These are phyloP conservation scores for Coemansia sp. DNA, from an alignment of 192 early-diverging fungal species.

Conservation along the genomic window DNA sequence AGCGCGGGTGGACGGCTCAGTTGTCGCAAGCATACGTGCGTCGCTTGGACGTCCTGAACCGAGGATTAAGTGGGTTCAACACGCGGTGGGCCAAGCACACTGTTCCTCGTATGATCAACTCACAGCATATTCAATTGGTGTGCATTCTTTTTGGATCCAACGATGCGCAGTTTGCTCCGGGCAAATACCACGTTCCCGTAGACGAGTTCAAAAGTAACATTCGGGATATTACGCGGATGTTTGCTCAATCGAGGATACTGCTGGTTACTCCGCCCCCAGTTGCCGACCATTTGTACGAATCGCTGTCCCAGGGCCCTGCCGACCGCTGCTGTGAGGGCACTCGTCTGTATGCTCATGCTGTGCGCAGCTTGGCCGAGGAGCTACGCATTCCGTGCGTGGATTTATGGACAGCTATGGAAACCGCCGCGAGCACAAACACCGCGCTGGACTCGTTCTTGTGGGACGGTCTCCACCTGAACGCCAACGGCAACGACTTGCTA, in stretches of 20 bases:
- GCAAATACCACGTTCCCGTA: constrained; percentile 35
- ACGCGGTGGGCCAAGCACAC: constrained; percentile 17
- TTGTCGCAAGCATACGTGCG: constrained; percentile 29
- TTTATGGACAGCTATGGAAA: constrained; percentile 39
- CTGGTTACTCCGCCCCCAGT: constrained; percentile 42
- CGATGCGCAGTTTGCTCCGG: constrained; percentile 24
- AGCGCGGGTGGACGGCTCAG: constrained; percentile 44
- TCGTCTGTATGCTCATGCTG: constrained; percentile 20
- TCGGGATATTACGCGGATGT: constrained; percentile 1
- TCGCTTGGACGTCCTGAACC: constrained; percentile 35
- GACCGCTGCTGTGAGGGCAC: constrained; percentile 13
- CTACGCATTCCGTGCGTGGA: constrained; percentile 28
- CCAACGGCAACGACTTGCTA: constrained; percentile 39
- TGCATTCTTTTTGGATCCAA: constrained; percentile 39
- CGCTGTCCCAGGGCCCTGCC: background rate
- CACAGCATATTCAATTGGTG: background rate
- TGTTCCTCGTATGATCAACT: constrained; percentile 15
- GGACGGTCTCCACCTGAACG: constrained; percentile 45
- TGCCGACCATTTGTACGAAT: constrained; percentile 15
- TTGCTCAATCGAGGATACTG: constrained; percentile 16
- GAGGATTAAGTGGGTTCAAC: constrained; percentile 43
- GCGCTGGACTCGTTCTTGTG: constrained; percentile 20
- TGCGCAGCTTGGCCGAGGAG: constrained; percentile 6
- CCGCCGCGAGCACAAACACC: background rate
- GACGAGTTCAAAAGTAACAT: constrained; percentile 29